Conservation (phyloP, 2,329 filamentous ascomycete species). For the Ramularia collo-cygni region DNA sequence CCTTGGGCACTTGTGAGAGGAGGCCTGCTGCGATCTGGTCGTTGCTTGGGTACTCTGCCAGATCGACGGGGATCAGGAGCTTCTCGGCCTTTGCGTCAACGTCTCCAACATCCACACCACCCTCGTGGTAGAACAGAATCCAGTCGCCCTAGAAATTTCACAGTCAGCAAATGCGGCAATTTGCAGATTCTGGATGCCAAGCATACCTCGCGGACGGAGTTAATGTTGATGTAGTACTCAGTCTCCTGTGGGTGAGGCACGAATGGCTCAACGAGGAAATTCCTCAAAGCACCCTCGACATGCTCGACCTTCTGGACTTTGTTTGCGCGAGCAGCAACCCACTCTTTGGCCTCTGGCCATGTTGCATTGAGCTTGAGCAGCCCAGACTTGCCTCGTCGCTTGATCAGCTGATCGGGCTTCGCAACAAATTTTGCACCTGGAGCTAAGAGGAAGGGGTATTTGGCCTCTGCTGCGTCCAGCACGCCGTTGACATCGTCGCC, state of each 20-base stretch:
- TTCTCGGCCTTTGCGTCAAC: conserved; percentile 99
- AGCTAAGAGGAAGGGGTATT: conserved; percentile 90
- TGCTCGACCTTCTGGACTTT: conserved; percentile 93
- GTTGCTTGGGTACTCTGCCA: conserved; percentile 91
- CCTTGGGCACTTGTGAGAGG: conserved; percentile 87
- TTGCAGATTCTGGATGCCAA: not conserved
- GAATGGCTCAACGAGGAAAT: conserved; percentile 97
- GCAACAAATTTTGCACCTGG: conserved; percentile 87
- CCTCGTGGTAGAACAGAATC: conserved; percentile 99
- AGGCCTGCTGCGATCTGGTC: conserved; percentile 79
- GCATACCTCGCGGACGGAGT: conserved; percentile 98
- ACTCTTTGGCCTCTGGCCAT: conserved; percentile 88
- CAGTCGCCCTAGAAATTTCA: conserved; percentile 73
- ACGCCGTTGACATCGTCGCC: conserved; percentile 75
- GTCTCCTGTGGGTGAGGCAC: conserved; percentile 91
- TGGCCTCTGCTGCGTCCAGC: conserved; percentile 90
- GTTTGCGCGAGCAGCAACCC: conserved; percentile 86
- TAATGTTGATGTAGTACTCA: conserved; percentile 99
- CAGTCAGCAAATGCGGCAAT: conserved; percentile 25
- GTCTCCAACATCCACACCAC: conserved; percentile 98
- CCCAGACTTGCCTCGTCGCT: conserved; percentile 98
- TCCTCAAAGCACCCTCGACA: conserved; percentile 77
- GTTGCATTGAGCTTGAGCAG: conserved; percentile 94
- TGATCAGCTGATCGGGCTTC: conserved; percentile 99
- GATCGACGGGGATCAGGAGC: conserved; percentile 92